Evolutionary conservation across 495 filamentous ascomycete genomes (phyloP), one percentile per base, ranked within the genome.

Genomic region (Jackrogersella minutella): DNA sequence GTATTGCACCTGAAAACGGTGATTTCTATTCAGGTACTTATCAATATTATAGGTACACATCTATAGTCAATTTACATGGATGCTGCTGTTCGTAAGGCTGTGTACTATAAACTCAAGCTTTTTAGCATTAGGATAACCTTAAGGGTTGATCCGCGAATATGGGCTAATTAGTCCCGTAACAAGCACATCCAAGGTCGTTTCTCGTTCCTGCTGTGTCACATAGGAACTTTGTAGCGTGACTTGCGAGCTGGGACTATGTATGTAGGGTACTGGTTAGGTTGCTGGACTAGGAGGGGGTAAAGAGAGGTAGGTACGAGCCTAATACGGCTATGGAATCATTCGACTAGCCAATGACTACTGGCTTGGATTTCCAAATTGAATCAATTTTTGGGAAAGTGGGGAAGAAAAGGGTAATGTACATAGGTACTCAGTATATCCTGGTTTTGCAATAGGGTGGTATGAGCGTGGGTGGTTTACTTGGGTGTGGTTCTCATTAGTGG

Each of bases 81-180:
- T n/a, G n/a, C n/a, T n/a, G 26, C 3, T 30, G 19, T 10, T 49
- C 26, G 17, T 49, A 49, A 17, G 26, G 44, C 44, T 49, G 26
- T 49, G 44, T 49, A 49, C 44, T 19, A 30, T 16, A 16, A 41
- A 5, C 39, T 41, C 19, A 44, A 44, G 40, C 40, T 26, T 46
- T 1, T 26, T 46, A 46, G 41, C 10, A 3, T 46, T 26, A 24
- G 14, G 13, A 44, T 46, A 26, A 21, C 41, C 8, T 46, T 46
- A 46, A 46, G 41, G 41, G 24, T 46, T 24, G 22, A 5, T 21
- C 41, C 41, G 41, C 41, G 41, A 46, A 46, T 46, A 24, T 10
- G 58, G 65, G 65, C 36, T 68, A 68, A 68, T 68, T 68, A 67
- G 37, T 28, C 64, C 11, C n/a, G 58, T 62, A 58, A 67, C 52